Percentiles rank a stretch among this genome's conserved stretches.
These are phyloP conservation scores for Colletotrichum orchidophilum DNA, from an alignment of 2,329 filamentous ascomycete species.

Conservation along the genomic window DNA sequence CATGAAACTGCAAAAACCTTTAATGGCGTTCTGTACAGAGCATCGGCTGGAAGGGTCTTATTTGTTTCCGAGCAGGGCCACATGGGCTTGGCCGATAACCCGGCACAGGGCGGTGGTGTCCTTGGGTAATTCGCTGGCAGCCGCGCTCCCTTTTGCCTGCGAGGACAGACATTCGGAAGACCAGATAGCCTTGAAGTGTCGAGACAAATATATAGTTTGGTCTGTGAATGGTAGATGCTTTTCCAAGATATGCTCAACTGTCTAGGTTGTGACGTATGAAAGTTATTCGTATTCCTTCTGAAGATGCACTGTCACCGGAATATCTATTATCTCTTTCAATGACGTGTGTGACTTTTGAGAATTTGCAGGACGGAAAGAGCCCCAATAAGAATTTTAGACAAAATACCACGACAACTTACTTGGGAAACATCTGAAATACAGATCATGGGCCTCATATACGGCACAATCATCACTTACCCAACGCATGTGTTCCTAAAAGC, in stretches of 20 bases:
- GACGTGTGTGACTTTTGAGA: no score
- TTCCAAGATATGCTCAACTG: no score
- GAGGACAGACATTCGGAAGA: not conserved
- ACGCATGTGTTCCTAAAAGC: no score
- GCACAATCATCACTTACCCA: no score
- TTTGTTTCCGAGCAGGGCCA: not conserved
- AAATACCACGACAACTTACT: no score
- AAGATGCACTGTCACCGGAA: not conserved
- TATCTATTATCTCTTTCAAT: no score
- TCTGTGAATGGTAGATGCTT: not conserved
- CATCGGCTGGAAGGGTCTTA: not conserved
- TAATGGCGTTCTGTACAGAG: not conserved
- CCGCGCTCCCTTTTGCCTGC: not conserved
- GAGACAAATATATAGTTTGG: not conserved
- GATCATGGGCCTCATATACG: no score
- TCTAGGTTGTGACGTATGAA: no score
- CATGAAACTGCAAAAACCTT: not conserved
- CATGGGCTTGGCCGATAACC: not conserved
- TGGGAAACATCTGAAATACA: no score
- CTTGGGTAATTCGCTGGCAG: not conserved
- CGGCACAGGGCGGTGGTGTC: not conserved
- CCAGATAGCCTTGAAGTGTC: not conserved
- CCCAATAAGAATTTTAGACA: no score
- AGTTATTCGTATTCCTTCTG: not conserved
- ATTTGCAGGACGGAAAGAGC: no score